Evolutionary conservation across 2,329 filamentous ascomycete genomes (phyloP).

Genomic region (Fusarium anguioides): DNA sequence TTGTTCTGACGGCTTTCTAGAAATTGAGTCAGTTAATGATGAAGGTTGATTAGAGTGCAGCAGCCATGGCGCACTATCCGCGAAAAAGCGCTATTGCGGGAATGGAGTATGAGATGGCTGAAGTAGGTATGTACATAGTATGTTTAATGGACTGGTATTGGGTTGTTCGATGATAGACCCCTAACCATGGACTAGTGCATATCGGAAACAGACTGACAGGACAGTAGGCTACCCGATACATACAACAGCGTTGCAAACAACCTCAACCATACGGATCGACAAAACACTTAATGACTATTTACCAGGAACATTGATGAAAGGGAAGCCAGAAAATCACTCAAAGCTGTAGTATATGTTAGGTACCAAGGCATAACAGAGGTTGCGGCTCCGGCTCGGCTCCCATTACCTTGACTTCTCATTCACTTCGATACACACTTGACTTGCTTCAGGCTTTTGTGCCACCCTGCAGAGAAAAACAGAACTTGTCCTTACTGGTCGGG

Average conservation of each 20-base stretch:
- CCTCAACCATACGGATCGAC: constrained; percentile 6
- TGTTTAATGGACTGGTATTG: not conserved
- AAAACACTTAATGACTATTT: not conserved
- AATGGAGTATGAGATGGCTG: constrained; percentile 6
- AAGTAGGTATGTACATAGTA: not conserved
- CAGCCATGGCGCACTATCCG: constrained; percentile 22
- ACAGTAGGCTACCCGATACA: constrained; percentile 3
- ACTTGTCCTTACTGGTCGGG: constrained; percentile 30
- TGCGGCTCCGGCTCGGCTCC: constrained; percentile 39
- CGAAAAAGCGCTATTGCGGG: constrained; percentile 6
- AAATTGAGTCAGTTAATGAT: constrained; percentile 29
- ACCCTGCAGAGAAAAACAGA: constrained; percentile 18
- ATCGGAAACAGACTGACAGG: not conserved
- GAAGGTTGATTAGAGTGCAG: not conserved
- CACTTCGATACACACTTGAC: not conserved
- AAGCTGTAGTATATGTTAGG: not conserved
- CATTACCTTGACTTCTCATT: constrained; percentile 6
- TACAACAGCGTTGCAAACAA: constrained; percentile 15
- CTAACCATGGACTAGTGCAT: constrained; percentile 16
- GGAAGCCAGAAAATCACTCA: not conserved
- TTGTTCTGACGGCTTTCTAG: constrained; percentile 46
- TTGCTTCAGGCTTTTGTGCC: constrained; percentile 6
- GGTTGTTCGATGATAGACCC: not conserved
- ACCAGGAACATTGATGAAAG: not conserved
- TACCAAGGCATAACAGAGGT: constrained; percentile 16